Evolutionary conservation across 768 basidiomycete genomes (phyloP).

Genomic region (Lentinula raphanica): DNA sequence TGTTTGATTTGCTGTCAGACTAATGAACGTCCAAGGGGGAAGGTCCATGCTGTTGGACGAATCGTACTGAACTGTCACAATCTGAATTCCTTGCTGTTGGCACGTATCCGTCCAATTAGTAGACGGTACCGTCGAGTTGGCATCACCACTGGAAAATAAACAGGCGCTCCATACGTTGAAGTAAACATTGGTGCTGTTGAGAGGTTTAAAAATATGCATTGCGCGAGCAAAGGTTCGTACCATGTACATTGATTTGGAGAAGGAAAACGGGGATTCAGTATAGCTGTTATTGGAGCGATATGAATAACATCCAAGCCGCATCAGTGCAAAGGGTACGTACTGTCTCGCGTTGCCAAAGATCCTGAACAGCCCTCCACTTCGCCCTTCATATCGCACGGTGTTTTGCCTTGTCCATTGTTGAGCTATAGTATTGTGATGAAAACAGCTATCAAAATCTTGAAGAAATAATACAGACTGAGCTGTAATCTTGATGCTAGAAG

Average conservation of each 20-base stretch:
- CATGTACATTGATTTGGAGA: slow-evolving; percentile 6
- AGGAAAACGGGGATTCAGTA: not conserved
- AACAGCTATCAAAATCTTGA: not conserved
- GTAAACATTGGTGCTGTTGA: slow-evolving; percentile 25
- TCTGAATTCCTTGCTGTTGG: not conserved
- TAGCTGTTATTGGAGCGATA: not conserved
- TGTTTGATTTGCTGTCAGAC: not conserved
- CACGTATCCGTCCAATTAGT: slow-evolving; percentile 7
- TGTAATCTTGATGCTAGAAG: not conserved
- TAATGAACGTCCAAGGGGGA: slow-evolving; percentile 1
- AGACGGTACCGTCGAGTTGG: not conserved
- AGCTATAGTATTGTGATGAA: not conserved
- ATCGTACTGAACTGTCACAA: not conserved
- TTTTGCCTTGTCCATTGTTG: not conserved
- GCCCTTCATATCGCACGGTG: slow-evolving; percentile 4
- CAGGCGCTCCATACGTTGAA: slow-evolving; percentile 25
- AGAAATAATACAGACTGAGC: not conserved
- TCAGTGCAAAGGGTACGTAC: not conserved
- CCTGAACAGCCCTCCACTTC: slow-evolving; percentile 36
- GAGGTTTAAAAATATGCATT: not conserved
- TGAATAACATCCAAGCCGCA: not conserved
- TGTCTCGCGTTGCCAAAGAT: slow-evolving; percentile 13
- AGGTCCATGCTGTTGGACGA: not conserved
- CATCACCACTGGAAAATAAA: slow-evolving; percentile 6
- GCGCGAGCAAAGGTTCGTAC: not conserved